Base-by-base conservation (phyloP, 2,329 filamentous ascomycete genomes). In the Colletotrichum euphorbiae region DNA sequence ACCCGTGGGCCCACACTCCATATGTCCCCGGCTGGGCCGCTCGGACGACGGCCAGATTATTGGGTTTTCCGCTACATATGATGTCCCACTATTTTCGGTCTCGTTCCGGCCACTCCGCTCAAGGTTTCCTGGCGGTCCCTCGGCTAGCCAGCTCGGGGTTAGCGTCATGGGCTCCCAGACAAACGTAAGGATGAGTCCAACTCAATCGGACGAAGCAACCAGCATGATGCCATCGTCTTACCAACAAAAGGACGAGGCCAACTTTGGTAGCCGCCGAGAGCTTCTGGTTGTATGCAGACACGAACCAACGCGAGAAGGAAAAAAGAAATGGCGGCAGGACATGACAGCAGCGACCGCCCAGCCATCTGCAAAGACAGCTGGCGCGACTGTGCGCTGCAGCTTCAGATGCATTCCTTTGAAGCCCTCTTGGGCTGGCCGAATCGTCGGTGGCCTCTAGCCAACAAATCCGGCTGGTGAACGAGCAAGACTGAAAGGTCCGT, bases 281-380 rank as follows among this genome's bases (percentile, higher is more conserved):
- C 36, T 11, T 13, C 36, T 38, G 9, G 3, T 12, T 38, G 11
- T 4, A 31, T 51, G 5, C 48, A 8, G 31, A 28, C 21, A 51
- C 24, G 28, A 24, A 17, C 48, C 15, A 52, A 38, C 36, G 13
- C 36, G 36, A 13, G 24, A 4, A 21, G 24, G 5, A 4, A 24
- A 15, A 38, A 15, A 15, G 15, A 15, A 8, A 15, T 6, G 13
- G 36, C 11, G 13, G 36, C 33, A 38, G 33, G 33, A 36, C 48
- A 3, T 50, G 12, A 21, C 46, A 21, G 21, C 24, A 51, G 48
- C 48, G 28, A 51, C 11, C 15, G 24, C 21, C 48, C 21, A 33
- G 28, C 4, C 48, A 51, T 33, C 48, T 51, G 48, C 48, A 51
- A 31, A 51, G 48, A 51, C 48, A 51, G 28, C 48, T 51, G 48